phyloP scores from a whole-genome alignment of 331 rosid genomes.

The Stylosanthes scabra region DNA sequence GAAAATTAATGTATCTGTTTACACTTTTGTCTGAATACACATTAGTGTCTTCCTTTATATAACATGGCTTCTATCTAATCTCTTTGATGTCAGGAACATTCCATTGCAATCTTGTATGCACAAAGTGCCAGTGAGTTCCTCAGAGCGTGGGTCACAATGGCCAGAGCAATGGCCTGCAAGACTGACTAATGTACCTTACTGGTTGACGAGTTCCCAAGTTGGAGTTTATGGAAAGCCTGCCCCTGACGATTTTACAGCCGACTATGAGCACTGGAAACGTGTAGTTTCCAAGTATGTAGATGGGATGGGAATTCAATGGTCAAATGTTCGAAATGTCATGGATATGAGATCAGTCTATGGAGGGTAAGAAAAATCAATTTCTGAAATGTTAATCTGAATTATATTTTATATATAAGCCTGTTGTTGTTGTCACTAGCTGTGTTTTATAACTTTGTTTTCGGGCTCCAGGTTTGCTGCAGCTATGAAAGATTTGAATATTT shows the following conservation, averaged over 20 bases:
- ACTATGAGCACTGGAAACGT: conserved; percentile 85
- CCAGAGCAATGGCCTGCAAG: conserved; percentile 91
- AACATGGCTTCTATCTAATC: conserved; percentile 30
- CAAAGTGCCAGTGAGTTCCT: conserved; percentile 62
- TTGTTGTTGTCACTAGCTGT: not conserved
- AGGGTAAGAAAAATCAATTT: conserved; percentile 69
- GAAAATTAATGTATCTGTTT: no score
- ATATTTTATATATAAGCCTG: not conserved
- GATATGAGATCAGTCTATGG: conserved; percentile 97
- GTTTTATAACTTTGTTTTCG: conserved; percentile 31
- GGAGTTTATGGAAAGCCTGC: conserved; percentile 99
- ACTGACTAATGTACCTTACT: conserved; percentile 81
- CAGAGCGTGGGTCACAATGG: conserved; percentile 92
- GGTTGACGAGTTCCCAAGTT: conserved; percentile 78
- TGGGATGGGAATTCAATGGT: conserved; percentile 91
- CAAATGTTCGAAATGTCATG: conserved; percentile 91
- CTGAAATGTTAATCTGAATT: conserved; percentile 24
- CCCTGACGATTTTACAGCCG: conserved; percentile 85
- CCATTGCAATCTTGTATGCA: conserved; percentile 91
- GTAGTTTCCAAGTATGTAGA: conserved; percentile 74
- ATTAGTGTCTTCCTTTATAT: not conserved
- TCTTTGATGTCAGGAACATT: conserved; percentile 66
- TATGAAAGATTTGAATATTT: conserved; percentile 76
- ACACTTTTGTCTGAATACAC: no score
- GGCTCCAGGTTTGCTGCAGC: conserved; percentile 91